A percentile compares a stretch with the other conserved stretches of the same genome.
phyloP scores from a whole-genome alignment of 805 yeast genomes.

The Saccharomycopsis lassenensis region DNA sequence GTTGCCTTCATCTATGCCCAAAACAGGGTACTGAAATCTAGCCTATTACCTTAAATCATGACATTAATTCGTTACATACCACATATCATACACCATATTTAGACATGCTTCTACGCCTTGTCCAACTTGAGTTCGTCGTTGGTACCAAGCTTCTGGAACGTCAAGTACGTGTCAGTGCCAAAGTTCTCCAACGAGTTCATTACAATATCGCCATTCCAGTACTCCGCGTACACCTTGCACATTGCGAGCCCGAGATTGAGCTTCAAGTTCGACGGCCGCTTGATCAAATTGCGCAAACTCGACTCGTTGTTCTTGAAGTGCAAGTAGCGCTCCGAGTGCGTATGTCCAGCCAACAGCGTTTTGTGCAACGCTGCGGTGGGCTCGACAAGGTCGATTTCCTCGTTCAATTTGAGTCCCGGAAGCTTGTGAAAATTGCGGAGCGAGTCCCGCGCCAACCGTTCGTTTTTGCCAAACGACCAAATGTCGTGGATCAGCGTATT shows the following conservation, averaged over 20 bases:
- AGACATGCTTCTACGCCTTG: conserved; percentile 37
- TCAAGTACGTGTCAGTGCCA: conserved; percentile 81
- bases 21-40: no score
- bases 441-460: conserved; percentile 46
- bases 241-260: conserved; percentile 86
- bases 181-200: conserved; percentile 81
- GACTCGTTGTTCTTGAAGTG: conserved; percentile 24
- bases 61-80: no score
- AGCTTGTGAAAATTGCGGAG: conserved; percentile 56
- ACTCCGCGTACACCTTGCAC: conserved; percentile 88
- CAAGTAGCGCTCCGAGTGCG: not conserved
- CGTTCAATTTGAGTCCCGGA: conserved; percentile 50
- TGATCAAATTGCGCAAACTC: conserved; percentile 53
- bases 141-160: conserved; percentile 68
- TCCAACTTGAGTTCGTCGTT: conserved; percentile 58
- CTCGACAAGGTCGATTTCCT: no score
- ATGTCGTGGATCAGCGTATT: conserved; percentile 47
- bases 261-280: conserved; percentile 63
- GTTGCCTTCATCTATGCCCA: no score
- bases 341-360: not conserved
- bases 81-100: not conserved
- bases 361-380: conserved; percentile 23
- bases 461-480: conserved; percentile 81
- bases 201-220: conserved; percentile 88
- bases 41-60: no score